Conservation (phyloP, 352 stramenopile species). For the Globisporangium canariense region DNA sequence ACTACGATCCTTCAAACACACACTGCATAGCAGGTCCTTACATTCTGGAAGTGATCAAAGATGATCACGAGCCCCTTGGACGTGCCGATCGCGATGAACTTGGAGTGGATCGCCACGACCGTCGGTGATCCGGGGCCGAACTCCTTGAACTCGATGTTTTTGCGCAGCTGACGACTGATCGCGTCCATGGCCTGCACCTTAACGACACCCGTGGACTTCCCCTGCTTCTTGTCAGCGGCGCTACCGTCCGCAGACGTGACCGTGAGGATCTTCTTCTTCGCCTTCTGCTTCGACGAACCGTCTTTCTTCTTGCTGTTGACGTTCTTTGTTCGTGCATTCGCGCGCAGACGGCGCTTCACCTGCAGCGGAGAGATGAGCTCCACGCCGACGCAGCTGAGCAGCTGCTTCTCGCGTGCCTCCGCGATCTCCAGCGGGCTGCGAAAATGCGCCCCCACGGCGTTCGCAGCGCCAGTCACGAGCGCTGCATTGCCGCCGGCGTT, state of each 20-base stretch:
- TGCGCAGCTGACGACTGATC: conserved; percentile 87
- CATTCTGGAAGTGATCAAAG: conserved; percentile 96
- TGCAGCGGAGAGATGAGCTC: conserved; percentile 80
- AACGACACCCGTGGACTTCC: conserved; percentile 74
- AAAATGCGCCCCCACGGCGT: conserved; percentile 28
- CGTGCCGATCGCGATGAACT: conserved; percentile 96
- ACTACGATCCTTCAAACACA: neutral
- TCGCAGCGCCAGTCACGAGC: conserved; percentile 18
- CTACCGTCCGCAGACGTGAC: conserved; percentile 26
- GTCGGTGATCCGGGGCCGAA: conserved; percentile 90
- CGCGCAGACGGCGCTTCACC: conserved; percentile 72
- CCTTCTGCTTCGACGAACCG: conserved; percentile 38
- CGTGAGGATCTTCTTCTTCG: conserved; percentile 38
- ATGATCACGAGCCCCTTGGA: conserved; percentile 93
- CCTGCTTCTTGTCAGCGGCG: conserved; percentile 24
- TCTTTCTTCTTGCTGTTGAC: conserved; percentile 33
- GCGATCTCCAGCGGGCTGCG: conserved; percentile 72
- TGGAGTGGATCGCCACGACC: conserved; percentile 92
- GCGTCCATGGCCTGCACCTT: conserved; percentile 88
- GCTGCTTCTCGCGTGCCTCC: conserved; percentile 72
- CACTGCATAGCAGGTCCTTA: conserved; percentile 27
- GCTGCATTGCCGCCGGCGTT: conserved; percentile 19
- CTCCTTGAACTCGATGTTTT: conserved; percentile 91
- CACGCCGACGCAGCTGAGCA: conserved; percentile 80
- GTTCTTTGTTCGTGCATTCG: conserved; percentile 56